These are phyloP conservation scores for Yamadazyma philogaea DNA, from an alignment of 805 yeast species.

Conservation along the genomic window DNA sequence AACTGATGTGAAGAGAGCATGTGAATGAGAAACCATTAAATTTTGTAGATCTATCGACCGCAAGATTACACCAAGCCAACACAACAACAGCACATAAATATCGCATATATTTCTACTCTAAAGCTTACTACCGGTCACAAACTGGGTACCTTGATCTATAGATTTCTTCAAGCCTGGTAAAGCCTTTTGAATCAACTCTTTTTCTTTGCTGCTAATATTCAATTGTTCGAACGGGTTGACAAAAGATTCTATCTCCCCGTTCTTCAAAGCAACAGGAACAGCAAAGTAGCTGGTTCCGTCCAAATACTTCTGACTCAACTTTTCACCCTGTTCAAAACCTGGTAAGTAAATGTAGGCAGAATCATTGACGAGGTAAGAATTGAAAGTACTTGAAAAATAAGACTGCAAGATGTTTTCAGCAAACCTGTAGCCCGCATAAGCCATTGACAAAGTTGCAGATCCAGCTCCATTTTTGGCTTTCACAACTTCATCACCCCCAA, in stretches of 20 bases:
- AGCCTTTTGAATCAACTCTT: conserved; percentile 34
- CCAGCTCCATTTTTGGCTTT: conserved; percentile 93
- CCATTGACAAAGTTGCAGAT: conserved; percentile 95
- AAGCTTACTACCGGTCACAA: conserved; percentile 38
- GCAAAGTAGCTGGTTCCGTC: conserved; percentile 46
- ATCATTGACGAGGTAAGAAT: conserved; percentile 34
- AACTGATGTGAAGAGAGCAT: too few relatives aligned
- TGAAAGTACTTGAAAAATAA: conserved; percentile 16
- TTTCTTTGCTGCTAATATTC: conserved; percentile 28
- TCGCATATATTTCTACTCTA: conserved; percentile 13
- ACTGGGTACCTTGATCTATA: conserved; percentile 38
- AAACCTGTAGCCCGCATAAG: conserved; percentile 85
- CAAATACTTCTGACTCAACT: conserved; percentile 33
- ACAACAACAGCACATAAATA: neutral
- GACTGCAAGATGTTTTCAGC: conserved; percentile 51
- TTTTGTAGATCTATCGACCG: too few relatives aligned
- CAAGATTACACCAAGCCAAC: too few relatives aligned
- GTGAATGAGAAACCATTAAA: too few relatives aligned
- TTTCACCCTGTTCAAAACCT: conserved; percentile 48
- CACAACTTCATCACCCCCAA: conserved; percentile 95
- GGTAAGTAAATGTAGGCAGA: conserved; percentile 54
- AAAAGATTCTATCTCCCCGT: conserved; percentile 36
- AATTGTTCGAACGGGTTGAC: conserved; percentile 33
- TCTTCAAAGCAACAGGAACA: conserved; percentile 43
- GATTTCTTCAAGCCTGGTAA: conserved; percentile 38